phyloP scores from a whole-genome alignment of 1,284 basidiomycete species.

The Ceraceosorus bombacis region DNA sequence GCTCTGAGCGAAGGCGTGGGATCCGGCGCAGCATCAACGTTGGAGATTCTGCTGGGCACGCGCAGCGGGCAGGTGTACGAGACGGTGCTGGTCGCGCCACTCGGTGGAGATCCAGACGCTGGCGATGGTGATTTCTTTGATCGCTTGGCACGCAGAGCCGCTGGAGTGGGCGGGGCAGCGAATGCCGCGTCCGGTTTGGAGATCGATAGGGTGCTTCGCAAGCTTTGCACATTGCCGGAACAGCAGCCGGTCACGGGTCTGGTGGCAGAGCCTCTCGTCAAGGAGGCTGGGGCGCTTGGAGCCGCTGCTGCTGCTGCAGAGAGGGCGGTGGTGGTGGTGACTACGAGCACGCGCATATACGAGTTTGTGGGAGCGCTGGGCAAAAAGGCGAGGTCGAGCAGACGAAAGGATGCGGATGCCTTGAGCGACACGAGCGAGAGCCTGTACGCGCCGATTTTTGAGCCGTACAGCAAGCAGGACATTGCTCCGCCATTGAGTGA shows the following conservation, averaged over 20 bases:
- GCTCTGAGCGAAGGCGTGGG: neutral
- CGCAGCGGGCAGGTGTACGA: constrained; percentile 38
- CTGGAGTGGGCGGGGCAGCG: constrained; percentile 9
- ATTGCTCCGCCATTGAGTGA: constrained; percentile 32
- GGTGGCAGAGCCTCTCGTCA: constrained; percentile 21
- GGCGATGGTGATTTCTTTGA: constrained; percentile 37
- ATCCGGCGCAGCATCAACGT: constrained; percentile 51
- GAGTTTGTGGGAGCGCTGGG: constrained; percentile 67
- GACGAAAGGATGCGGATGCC: constrained; percentile 24
- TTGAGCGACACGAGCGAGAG: constrained; percentile 57
- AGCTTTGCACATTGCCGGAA: constrained; percentile 34
- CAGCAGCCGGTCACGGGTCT: constrained; percentile 40
- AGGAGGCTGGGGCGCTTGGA: constrained; percentile 6
- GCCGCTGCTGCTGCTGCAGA: neutral
- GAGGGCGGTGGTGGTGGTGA: constrained; percentile 59
- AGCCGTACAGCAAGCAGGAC: constrained; percentile 30
- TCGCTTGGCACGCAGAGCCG: constrained; percentile 41
- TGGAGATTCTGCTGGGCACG: constrained; percentile 81
- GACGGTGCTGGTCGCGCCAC: constrained; percentile 67
- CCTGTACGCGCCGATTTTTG: constrained; percentile 38
- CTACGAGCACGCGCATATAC: constrained; percentile 81
- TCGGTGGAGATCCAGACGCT: constrained; percentile 51
- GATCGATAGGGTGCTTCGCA: constrained; percentile 32
- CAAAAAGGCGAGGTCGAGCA: constrained; percentile 58
- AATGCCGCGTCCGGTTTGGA: constrained; percentile 20